Evolutionary conservation across 176 grass and related monocot species (phyloP).

Genomic region (Lolium rigidum): DNA sequence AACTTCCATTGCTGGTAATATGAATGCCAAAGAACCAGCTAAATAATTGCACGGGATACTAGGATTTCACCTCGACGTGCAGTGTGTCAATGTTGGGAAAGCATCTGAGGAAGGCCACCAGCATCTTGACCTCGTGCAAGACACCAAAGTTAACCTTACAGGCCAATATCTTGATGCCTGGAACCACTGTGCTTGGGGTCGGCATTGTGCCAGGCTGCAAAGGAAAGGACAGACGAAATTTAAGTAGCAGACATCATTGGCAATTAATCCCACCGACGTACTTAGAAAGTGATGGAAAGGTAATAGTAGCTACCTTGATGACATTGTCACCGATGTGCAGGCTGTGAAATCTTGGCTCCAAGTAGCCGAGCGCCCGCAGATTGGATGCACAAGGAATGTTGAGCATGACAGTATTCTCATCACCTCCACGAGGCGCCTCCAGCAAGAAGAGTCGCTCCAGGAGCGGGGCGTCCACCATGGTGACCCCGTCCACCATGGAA

Average conservation of each 20-base stretch:
- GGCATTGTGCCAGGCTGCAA: slow-evolving; percentile 11
- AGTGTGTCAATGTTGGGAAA: slow-evolving; percentile 28
- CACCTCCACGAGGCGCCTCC: too few relatives aligned
- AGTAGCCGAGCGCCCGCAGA: not conserved
- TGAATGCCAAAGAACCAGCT: too few relatives aligned
- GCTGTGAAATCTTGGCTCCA: not conserved
- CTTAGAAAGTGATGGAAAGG: not conserved
- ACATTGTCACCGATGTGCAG: not conserved
- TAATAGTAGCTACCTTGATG: not conserved
- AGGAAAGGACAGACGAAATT: too few relatives aligned
- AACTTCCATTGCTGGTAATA: too few relatives aligned
- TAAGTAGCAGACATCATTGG: not conserved
- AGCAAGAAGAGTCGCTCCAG: too few relatives aligned
- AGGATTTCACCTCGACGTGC: not conserved
- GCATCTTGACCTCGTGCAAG: not conserved
- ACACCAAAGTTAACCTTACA: not conserved
- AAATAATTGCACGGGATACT: not conserved
- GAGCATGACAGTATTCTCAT: too few relatives aligned
- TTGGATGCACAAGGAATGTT: too few relatives aligned
- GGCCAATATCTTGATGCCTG: slow-evolving; percentile 17
- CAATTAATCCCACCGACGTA: too few relatives aligned
- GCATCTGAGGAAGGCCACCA: slow-evolving; percentile 35
- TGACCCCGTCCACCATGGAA: too few relatives aligned
- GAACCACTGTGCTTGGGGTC: not conserved
- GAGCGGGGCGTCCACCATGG: too few relatives aligned